phyloP scores from a whole-genome alignment of 1,139 yeast genomes.

The Candida anutae region DNA sequence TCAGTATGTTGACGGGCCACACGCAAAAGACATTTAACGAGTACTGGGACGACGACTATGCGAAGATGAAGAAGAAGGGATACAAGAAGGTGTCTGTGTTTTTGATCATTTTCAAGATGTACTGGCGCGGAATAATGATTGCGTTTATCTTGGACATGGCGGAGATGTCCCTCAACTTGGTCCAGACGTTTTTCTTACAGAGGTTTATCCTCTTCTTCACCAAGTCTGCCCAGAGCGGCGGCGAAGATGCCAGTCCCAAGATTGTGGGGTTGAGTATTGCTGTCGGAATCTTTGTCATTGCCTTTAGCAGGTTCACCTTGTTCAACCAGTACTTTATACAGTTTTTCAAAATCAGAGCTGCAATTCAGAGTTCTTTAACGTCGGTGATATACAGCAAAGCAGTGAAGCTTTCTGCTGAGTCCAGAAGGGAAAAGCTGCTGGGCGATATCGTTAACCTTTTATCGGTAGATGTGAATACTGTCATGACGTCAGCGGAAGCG shows the following conservation, averaged over 20 bases:
- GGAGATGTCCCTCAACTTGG: slow-evolving; percentile 9
- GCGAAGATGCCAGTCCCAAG: slow-evolving; percentile 12
- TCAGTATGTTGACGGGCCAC: slow-evolving; percentile 4
- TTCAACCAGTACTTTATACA: slow-evolving; percentile 14
- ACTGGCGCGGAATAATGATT: slow-evolving; percentile 5
- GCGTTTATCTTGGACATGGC: slow-evolving; percentile 7
- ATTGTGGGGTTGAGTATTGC: slow-evolving; percentile 17
- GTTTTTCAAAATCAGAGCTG: slow-evolving; percentile 10
- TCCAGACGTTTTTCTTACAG: slow-evolving; percentile 17
- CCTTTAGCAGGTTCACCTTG: slow-evolving; percentile 10
- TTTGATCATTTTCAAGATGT: slow-evolving; percentile 8
- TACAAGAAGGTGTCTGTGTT: slow-evolving; percentile 12
- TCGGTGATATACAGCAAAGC: slow-evolving; percentile 19
- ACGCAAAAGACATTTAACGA: slow-evolving; percentile 4
- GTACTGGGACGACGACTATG: slow-evolving; percentile 8
- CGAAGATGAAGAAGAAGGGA: slow-evolving; percentile 2
- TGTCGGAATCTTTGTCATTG: slow-evolving; percentile 9
- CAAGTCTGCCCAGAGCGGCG: slow-evolving; percentile 4
- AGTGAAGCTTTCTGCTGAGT: slow-evolving; percentile 17
- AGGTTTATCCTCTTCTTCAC: slow-evolving; percentile 14
- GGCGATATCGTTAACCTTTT: slow-evolving; percentile 24
- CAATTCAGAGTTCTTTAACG: slow-evolving; percentile 15
- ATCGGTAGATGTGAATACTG: slow-evolving; percentile 15
- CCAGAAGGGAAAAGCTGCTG: slow-evolving; percentile 19
- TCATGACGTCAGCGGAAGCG: slow-evolving; percentile 12